Evolutionary conservation across 352 stramenopile species (phyloP), one percentile per base, ranked within the genome.

Genomic region (Globisporangium megalacanthum): DNA sequence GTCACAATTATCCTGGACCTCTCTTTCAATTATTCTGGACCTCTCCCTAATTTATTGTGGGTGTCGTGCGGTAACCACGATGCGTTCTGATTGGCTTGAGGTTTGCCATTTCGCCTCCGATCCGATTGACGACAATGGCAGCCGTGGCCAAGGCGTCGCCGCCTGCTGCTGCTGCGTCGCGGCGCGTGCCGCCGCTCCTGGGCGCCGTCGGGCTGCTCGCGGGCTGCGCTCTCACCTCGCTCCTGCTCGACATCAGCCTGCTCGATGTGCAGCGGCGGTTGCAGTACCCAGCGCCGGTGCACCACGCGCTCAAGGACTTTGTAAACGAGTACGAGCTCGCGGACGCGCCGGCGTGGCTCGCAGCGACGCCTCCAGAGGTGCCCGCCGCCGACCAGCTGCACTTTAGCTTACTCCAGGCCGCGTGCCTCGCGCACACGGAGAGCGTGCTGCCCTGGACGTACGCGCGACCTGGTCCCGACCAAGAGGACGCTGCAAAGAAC

Each of bases 371-470:
- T 19, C 47, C 45, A 4, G 15, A 53, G n/a, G 52, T 64, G 22
- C 52, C 58, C 11, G 5, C 33, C 4, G 58, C 51, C 15, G 65
- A 71, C 2, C 45, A 47, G 15, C 31, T 73, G 35, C 65, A 73
- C 19, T 33, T 76, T 49, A 66, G 56, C 15, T 31, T 63, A n/a
- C 29, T 76, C n/a, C 62, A 73, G 29, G 45, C 42, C 0, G 65
- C 60, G 25, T 76, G 65, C 37, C 39, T 65, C 17, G 17, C 31
- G 7, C 31, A 69, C 45, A 56, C 42, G 9, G 65, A 70, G 29
- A 73, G 56, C 25, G 48, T 63, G n/a, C 54, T 77, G 10, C 61
- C 66, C 36, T 73, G 65, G 65, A 63, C 19, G 11, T 67, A 52
- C 42, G 68, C 53, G 0, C 31, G 44, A 19, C 45, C 39, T 7